Evolutionary conservation across 1,284 basidiomycete species (phyloP), one percentile per base, ranked within the genome.

Genomic region (Abortiporus biennis): DNA sequence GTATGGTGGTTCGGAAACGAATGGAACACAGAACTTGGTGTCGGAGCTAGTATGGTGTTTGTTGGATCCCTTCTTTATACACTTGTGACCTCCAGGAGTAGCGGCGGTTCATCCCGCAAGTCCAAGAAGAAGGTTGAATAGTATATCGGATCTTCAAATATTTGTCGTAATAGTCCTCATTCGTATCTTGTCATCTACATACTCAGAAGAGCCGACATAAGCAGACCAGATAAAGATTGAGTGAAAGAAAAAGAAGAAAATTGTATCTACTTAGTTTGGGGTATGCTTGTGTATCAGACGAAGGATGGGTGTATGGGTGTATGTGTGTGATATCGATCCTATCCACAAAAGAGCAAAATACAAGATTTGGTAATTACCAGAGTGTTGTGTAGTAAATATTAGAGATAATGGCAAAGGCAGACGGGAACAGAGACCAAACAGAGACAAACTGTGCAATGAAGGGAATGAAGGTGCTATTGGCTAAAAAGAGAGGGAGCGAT

Each of bases 1-100:
- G 78, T 87, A 9, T 85, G 80, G 80, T 82, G 77, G 75, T 85
- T 85, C 53, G 76, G 78, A 8, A 78, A 74, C 50, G 74, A 71
- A 4, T 83, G 80, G 78, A 83, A 84, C 53, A 44, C 54, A 0
- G 68, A 74, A 50, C 64, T 87, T n/a, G 76, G 68, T 1, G 34
- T 68, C 8, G 83, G 83, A 27, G 81, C 81, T 6, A 59, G 59
- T 6, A 74, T 85, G 71, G 83, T 87, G 9, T 82, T 84, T 55
- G 42, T 70, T 2, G 83, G 83, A 9, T 82, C 79, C 42, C 54
- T 81, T 12, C 51, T 80, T 52, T 87, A 67, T 50, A 57, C 63
- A 20, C 42, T 55, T 21, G 55, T 56, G 36, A 54, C 47, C 45
- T 50, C 57, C 33, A 24, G 49, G 38, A 42, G 46, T 40, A 9